A percentile compares a stretch with the other conserved stretches of the same genome.
Conservation (phyloP, 192 early-diverging fungal genomes). For the Backusella mclennaniae region DNA sequence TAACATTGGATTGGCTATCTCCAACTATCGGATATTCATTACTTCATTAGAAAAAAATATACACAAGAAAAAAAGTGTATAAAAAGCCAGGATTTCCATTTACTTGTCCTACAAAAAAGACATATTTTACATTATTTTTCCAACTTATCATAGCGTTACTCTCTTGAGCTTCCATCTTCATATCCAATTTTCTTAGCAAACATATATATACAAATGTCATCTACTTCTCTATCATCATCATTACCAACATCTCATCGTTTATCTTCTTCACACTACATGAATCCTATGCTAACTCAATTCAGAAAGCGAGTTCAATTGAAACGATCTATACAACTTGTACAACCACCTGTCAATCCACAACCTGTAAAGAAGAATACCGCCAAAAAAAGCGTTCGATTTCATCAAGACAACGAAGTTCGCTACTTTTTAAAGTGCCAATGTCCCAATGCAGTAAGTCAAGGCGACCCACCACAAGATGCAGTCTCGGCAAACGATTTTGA, state of each 20-base stretch:
- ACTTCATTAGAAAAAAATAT: not conserved
- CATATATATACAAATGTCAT: not conserved
- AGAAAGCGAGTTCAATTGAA: not conserved
- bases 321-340: not conserved
- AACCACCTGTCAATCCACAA: not conserved
- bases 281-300: conserved; percentile 3
- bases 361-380: not conserved
- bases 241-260: not conserved
- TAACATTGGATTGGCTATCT: not conserved
- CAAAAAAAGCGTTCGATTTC: conserved; percentile 66
- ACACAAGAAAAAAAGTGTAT: not conserved
- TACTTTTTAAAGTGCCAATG: conserved; percentile 71
- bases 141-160: too few relatives aligned
- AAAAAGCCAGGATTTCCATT: not conserved
- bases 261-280: conserved; percentile 8
- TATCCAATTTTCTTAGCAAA: not conserved
- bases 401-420: conserved; percentile 66
- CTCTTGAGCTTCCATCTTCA: not conserved
- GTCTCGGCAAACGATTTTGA: conserved; percentile 23
- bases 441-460: conserved; percentile 47
- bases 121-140: not conserved
- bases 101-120: not conserved
- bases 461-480: conserved; percentile 35
- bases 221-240: not conserved
- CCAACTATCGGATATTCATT: not conserved